phyloP scores from a whole-genome alignment of 1,139 yeast genomes.

The Yamadazyma buinensis region DNA sequence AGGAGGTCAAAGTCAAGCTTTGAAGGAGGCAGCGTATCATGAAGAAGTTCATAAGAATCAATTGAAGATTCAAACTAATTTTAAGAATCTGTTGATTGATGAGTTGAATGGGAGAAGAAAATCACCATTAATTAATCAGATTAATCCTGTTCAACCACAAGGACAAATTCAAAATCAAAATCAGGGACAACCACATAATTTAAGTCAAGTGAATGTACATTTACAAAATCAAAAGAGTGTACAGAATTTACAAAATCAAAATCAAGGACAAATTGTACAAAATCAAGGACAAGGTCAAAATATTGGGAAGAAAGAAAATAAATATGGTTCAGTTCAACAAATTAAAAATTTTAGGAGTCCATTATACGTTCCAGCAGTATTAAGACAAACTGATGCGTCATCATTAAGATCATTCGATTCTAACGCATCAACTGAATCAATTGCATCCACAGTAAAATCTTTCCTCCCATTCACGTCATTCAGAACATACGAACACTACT shows the following conservation, averaged over 20 bases:
- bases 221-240: background rate
- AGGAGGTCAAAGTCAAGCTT: constrained; percentile 7
- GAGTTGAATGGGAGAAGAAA: constrained; percentile 14
- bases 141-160: constrained; percentile 1
- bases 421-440: constrained; percentile 28
- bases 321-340: constrained; percentile 36
- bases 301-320: constrained; percentile 1
- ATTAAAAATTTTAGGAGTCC: constrained; percentile 77
- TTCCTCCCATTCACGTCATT: constrained; percentile 6
- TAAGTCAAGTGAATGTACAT: background rate
- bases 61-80: constrained; percentile 8
- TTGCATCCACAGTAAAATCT: constrained; percentile 13
- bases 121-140: constrained; percentile 10
- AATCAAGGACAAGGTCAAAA: background rate
- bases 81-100: constrained; percentile 10
- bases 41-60: constrained; percentile 14
- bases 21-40: constrained; percentile 12
- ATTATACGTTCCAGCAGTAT: constrained; percentile 84
- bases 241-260: background rate
- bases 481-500: constrained; percentile 24
- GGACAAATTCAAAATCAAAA: background rate
- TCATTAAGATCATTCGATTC: constrained; percentile 38
- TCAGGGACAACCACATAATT: background rate
- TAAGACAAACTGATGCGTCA: constrained; percentile 46
- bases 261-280: background rate